Percentiles rank a stretch among this genome's conserved stretches.
phyloP scores from a whole-genome alignment of 306 rosid species.

The Vachellia collinsii region DNA sequence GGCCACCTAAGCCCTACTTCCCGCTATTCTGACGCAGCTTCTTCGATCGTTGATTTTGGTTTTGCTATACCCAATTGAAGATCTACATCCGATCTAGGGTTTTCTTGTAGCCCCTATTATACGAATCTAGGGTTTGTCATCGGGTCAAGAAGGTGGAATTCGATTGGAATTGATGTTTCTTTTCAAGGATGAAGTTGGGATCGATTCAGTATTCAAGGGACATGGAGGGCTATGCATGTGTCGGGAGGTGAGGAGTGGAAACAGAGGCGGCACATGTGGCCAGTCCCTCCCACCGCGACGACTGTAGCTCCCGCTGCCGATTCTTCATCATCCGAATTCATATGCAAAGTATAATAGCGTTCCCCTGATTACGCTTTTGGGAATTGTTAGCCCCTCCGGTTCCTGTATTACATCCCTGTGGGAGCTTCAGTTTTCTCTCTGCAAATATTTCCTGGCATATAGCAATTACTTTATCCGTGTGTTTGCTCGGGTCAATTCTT shows the following conservation, averaged over 20 bases:
- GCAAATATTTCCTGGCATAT: background rate
- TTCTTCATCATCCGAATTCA: slow-evolving; percentile 61
- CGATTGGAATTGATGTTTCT: slow-evolving; percentile 90
- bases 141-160: slow-evolving; percentile 47
- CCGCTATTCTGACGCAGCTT: background rate
- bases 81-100: slow-evolving; percentile 75
- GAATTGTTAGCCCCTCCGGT: background rate
- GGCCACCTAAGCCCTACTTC: slow-evolving; percentile 60
- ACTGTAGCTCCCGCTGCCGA: slow-evolving; percentile 72
- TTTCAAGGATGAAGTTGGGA: slow-evolving; percentile 64
- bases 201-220: slow-evolving; percentile 63
- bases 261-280: slow-evolving; percentile 99
- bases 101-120: slow-evolving; percentile 12
- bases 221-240: slow-evolving; percentile 98
- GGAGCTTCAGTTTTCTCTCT: background rate
- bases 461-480: background rate
- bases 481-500: background rate
- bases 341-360: slow-evolving; percentile 59
- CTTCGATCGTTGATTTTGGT: slow-evolving; percentile 13
- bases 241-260: slow-evolving; percentile 80
- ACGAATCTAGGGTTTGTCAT: slow-evolving; percentile 49
- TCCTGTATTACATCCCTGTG: background rate
- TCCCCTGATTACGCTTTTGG: background rate
- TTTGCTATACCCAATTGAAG: slow-evolving; percentile 41
- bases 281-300: slow-evolving; percentile 83